A percentile compares a stretch with the other conserved stretches of the same genome.
Conservation (phyloP, 2,329 filamentous ascomycete genomes). For the Sporothrix schenckii region DNA sequence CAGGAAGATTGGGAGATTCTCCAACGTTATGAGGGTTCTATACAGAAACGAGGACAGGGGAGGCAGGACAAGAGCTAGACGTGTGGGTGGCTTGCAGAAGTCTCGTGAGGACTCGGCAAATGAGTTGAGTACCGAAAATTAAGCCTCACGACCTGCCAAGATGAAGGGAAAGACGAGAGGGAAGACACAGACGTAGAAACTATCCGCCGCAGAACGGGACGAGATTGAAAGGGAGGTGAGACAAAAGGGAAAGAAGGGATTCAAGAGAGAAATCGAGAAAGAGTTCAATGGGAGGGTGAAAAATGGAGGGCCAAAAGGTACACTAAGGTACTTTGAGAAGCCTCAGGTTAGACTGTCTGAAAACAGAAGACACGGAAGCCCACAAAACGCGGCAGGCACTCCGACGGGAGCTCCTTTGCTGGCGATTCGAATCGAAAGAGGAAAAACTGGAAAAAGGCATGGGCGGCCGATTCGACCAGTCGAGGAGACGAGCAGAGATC, state of each 20-base stretch:
- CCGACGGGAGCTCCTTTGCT: neutral
- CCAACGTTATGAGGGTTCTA: slow-evolving; percentile 16
- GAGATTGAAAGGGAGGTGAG: neutral
- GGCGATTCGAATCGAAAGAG: neutral
- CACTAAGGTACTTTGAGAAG: neutral
- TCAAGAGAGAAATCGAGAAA: slow-evolving; percentile 1
- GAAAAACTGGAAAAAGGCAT: neutral
- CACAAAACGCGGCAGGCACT: neutral
- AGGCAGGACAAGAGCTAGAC: neutral
- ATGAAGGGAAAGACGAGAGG: neutral
- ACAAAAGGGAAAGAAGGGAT: slow-evolving; percentile 2
- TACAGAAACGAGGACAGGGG: slow-evolving; percentile 3
- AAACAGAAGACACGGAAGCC: neutral
- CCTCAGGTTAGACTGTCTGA: neutral
- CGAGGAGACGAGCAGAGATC: slow-evolving; percentile 12
- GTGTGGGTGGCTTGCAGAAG: neutral
- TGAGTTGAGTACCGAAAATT: neutral
- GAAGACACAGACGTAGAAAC: slow-evolving; percentile 5
- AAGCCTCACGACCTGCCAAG: slow-evolving; percentile 18
- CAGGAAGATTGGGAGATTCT: neutral
- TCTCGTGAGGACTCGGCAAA: slow-evolving; percentile 9
- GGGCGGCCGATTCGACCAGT: neutral
- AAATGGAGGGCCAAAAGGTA: slow-evolving; percentile 13
- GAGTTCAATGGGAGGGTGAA: neutral
- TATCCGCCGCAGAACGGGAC: slow-evolving; percentile 17